Evolutionary conservation across 345 rosid genomes (phyloP), one percentile per base, ranked within the genome.

Genomic region (Ceriops tagal): DNA sequence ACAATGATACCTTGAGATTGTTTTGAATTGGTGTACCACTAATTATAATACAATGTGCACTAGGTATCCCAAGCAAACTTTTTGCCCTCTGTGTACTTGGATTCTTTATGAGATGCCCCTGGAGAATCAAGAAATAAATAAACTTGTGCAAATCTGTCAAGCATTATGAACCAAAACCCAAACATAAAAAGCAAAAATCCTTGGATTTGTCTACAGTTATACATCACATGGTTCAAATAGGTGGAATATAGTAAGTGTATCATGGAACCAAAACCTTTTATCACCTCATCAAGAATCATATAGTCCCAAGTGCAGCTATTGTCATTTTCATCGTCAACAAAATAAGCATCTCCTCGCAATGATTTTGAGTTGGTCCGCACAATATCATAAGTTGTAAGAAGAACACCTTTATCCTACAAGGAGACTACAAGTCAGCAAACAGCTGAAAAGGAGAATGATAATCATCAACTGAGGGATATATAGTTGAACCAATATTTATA

Each of bases 91-190:
- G 98, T 34, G 99, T 95, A 75, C 83, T 92, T 24, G 99, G 98
- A 78, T 92, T 95, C 82, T 95, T 95, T 51, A 95, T 92, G 66
- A 95, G 90, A 86, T 95, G 99, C 47, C 99, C 99, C 99, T 95
- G 69, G 64, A 77, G 1, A 73, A 37, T 24, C 26, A 62, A n/a
- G 26, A 52, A 1, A 16, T 21, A 71, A 3, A 4, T 21, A 46
- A 59, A 35, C 24, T 15, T 43, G 49, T 3, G 18, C 49, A 43
- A 43, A 43, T 43, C 49, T 43, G 49, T 15, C 49, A 43, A 43
- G 49, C 49, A 43, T 11, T 43, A 11, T 11, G 18, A 43, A 13
- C 13, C 15, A 39, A 39, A 39, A 9, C 49, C 49, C 49, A 13
- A 39, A 43, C 20, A n/a, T 11, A 55, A 73, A 57, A 27, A 11